Conservation (phyloP, 768 basidiomycete species). For the Mycena kentingensis region DNA sequence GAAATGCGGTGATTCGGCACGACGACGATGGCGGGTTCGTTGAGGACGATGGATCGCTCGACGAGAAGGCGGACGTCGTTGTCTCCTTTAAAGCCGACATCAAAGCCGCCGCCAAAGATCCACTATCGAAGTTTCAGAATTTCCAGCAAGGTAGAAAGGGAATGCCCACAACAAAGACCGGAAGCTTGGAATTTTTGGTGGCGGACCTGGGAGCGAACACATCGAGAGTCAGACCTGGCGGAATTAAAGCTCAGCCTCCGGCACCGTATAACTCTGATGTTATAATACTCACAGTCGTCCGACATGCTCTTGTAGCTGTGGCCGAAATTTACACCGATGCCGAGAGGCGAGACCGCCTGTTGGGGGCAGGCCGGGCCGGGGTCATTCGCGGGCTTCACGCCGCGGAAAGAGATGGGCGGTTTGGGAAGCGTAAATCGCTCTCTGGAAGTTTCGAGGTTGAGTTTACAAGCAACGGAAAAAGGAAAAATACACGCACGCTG, state of each 20-base stretch:
- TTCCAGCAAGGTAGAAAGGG: no score
- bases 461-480: no score
- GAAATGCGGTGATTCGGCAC: constrained; percentile 9
- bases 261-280: no score
- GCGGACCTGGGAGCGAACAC: constrained; percentile 2
- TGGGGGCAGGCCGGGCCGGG: no score
- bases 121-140: background rate
- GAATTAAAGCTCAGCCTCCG: no score
- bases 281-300: constrained; percentile 15
- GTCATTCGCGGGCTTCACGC: no score
- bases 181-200: background rate
- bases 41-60: background rate
- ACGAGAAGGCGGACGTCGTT: background rate
- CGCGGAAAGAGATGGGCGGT: background rate
- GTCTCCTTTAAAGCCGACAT: background rate
- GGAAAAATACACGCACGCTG: no score
- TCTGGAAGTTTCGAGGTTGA: no score
- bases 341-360: no score
- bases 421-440: constrained; percentile 2
- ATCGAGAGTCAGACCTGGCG: constrained; percentile 12
- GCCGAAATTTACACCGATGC: no score
- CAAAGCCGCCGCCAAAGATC: constrained; percentile 12
- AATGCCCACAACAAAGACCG: constrained; percentile 13
- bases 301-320: background rate
- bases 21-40: constrained; percentile 3